Evolutionary conservation across 331 rosid genomes (phyloP), one percentile per base, ranked within the genome.

Genomic region (Rosa hybrid): DNA sequence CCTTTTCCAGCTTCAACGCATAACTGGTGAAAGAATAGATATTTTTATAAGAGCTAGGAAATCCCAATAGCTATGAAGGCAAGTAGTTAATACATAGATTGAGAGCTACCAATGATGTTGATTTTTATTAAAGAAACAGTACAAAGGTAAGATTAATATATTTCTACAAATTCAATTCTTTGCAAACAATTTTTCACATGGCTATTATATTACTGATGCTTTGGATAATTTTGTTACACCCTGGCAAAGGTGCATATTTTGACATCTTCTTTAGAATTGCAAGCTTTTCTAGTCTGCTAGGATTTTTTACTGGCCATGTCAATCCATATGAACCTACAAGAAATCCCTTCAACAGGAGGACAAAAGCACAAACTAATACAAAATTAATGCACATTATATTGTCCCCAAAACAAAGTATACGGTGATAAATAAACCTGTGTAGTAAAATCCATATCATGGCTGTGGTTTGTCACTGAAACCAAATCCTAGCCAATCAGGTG

Each of bases 241-340:
- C 9, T 54, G 78, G 2, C 5, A 41, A 57, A 75, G 12, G 48
- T 74, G 38, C 77, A 39, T 34, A n/a, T n/a, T 17, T 53, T 73
- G 48, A 73, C 49, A 51, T 73, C 48, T 34, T 34, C 4, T n/a
- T 12, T 50, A 95, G 84, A 88, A 95, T 89, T 76, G 96, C 92
- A 6, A 93, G 88, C 86, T 93, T 93, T 64, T 86, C 84, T 81
- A 95, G 85, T 89, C 84, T 84, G 91, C 89, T 91, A 27, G 88
- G 87, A 84, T 91, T 93, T 83, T 95, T 95, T 83, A 91, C 64
- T 51, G 91, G 96, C 99, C 98, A 95, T 41, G 99, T 95, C 77
- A 95, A 78, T 74, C 98, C 99, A 81, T 90, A 95, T 25, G 99
- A 95, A 83, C 99, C 99, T 80, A 95, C 99, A 80, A 95, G 93